A percentile compares a stretch with the other conserved stretches of the same genome.
phyloP scores from a whole-genome alignment of 495 filamentous ascomycete species.

The Penicillium silybi region DNA sequence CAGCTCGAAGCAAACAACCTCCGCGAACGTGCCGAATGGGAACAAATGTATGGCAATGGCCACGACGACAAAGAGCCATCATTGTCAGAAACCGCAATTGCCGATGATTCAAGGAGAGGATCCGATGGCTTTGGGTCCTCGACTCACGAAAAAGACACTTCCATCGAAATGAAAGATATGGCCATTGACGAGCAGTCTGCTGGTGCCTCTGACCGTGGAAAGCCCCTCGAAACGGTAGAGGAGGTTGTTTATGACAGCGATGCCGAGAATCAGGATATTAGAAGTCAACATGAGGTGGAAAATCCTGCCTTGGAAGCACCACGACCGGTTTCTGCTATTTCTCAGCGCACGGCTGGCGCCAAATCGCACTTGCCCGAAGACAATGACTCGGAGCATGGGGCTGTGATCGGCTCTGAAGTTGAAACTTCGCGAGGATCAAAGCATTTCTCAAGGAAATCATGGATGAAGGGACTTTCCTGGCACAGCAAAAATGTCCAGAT shows the following conservation, averaged over 20 bases:
- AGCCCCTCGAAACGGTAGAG: slow-evolving; percentile 21
- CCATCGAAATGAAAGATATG: slow-evolving; percentile 37
- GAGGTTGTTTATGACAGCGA: slow-evolving; percentile 15
- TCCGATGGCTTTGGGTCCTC: slow-evolving; percentile 20
- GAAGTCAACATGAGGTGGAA: neutral
- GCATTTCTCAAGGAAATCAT: slow-evolving; percentile 21
- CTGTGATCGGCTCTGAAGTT: slow-evolving; percentile 33
- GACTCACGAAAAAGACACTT: slow-evolving; percentile 27
- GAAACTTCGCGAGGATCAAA: slow-evolving; percentile 29
- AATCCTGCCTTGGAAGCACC: neutral
- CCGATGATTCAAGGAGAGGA: slow-evolving; percentile 27
- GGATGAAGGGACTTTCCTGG: slow-evolving; percentile 19
- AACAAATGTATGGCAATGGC: slow-evolving; percentile 61
- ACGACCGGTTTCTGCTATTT: slow-evolving; percentile 6
- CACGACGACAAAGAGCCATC: slow-evolving; percentile 16
- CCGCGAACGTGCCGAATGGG: slow-evolving; percentile 72
- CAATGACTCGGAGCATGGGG: slow-evolving; percentile 34
- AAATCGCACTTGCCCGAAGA: slow-evolving; percentile 15
- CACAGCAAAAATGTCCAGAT: slow-evolving; percentile 7
- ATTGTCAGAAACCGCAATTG: slow-evolving; percentile 27
- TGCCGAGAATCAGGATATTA: neutral
- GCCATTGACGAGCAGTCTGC: slow-evolving; percentile 16
- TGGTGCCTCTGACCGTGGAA: slow-evolving; percentile 22
- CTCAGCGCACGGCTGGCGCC: neutral
- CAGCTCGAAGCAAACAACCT: slow-evolving; percentile 64